Evolutionary conservation across 768 basidiomycete genomes (phyloP).

Genomic region (Hypholoma sublateritium): DNA sequence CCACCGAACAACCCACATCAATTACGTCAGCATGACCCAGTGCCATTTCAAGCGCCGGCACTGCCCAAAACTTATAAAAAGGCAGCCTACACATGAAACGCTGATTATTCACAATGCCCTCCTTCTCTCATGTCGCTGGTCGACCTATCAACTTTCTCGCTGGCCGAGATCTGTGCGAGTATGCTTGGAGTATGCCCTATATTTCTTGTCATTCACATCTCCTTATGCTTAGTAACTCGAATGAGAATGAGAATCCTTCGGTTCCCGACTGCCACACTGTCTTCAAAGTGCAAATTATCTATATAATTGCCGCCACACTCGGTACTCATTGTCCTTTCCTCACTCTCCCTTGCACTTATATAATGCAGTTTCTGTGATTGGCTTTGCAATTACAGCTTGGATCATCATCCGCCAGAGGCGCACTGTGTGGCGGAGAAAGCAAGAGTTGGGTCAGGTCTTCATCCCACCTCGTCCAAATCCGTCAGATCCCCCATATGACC

Average conservation of each 20-base stretch:
- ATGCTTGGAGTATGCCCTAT: neutral
- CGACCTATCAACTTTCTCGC: neutral
- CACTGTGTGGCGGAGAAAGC: neutral
- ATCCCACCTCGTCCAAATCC: neutral
- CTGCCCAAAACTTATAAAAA: neutral
- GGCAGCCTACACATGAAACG: neutral
- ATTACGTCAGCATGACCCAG: slow-evolving; percentile 3
- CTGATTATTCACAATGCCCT: neutral
- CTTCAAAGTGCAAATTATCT: neutral
- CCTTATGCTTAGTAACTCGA: neutral
- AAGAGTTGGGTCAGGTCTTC: neutral
- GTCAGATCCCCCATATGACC: neutral
- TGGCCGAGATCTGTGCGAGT: slow-evolving; percentile 7
- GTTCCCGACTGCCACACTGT: neutral
- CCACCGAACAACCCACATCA: neutral
- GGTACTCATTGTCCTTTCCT: neutral
- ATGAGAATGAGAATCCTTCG: no score
- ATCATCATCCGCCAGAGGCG: slow-evolving; percentile 5
- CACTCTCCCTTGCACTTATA: neutral
- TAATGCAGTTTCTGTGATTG: neutral
- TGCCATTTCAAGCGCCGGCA: neutral
- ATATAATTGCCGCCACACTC: neutral
- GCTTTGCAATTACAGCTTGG: neutral
- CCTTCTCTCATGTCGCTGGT: neutral
- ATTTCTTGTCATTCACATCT: neutral